Percentiles rank a stretch among this genome's conserved stretches.
Conservation (phyloP, 345 rosid genomes). For the Gossypium longicalyx region DNA sequence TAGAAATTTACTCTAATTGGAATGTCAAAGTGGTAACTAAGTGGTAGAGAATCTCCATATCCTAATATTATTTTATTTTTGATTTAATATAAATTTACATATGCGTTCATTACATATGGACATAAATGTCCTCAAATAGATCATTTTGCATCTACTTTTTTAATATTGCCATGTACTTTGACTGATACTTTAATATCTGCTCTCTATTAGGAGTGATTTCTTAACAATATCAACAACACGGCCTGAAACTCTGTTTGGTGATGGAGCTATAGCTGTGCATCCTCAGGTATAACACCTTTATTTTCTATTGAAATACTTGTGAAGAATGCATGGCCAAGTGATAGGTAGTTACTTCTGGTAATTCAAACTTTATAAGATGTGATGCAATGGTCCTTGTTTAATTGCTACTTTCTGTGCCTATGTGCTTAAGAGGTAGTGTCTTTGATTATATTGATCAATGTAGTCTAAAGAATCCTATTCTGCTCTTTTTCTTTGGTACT, state of each 20-base stretch:
- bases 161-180: neutral
- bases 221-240: slow-evolving; percentile 91
- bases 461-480: neutral
- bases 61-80: neutral
- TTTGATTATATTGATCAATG: neutral
- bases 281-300: slow-evolving; percentile 52
- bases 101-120: neutral
- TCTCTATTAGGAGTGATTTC: slow-evolving; percentile 60
- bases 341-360: slow-evolving; percentile 1
- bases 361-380: neutral
- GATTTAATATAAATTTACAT: neutral
- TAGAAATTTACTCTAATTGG: neutral
- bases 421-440: neutral
- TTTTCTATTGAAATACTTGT: neutral
- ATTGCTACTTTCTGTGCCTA: neutral
- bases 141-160: neutral
- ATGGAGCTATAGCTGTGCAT: slow-evolving; percentile 90
- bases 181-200: slow-evolving; percentile 22
- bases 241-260: slow-evolving; percentile 96
- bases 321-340: neutral
- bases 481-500: neutral
- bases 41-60: neutral
- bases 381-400: neutral
- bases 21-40: neutral
- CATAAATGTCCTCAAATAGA: slow-evolving; percentile 4